These are phyloP conservation scores for Plectosphaerella cucumerina DNA, from an alignment of 2,329 filamentous ascomycete species.

Conservation along the genomic window DNA sequence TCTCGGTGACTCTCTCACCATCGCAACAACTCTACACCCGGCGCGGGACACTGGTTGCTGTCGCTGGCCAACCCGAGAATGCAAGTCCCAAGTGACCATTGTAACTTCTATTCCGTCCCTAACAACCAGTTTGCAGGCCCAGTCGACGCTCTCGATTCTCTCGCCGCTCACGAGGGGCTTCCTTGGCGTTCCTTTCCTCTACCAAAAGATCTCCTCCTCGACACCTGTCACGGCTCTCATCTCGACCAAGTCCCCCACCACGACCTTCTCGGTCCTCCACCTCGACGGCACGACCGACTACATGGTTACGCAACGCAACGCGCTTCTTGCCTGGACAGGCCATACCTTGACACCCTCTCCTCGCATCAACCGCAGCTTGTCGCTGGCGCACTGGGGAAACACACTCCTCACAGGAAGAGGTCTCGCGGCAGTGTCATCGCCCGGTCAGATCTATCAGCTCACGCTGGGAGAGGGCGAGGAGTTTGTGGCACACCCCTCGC, in stretches of 20 bases:
- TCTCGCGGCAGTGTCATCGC: slow-evolving; percentile 76
- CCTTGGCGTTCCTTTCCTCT: slow-evolving; percentile 89
- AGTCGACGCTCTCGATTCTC: slow-evolving; percentile 84
- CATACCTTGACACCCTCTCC: slow-evolving; percentile 76
- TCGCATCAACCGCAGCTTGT: slow-evolving; percentile 68
- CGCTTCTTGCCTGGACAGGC: slow-evolving; percentile 94
- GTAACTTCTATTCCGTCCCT: slow-evolving; percentile 3
- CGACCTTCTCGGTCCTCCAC: slow-evolving; percentile 82
- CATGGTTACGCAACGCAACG: slow-evolving; percentile 84
- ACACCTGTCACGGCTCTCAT: slow-evolving; percentile 85
- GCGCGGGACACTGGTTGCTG: slow-evolving; percentile 82
- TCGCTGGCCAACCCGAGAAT: slow-evolving; percentile 88
- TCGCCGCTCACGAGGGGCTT: slow-evolving; percentile 76
- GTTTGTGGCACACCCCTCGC: slow-evolving; percentile 85
- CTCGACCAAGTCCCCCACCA: slow-evolving; percentile 79
- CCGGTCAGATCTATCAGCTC: slow-evolving; percentile 86
- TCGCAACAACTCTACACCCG: slow-evolving; percentile 92
- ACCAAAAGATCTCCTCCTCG: slow-evolving; percentile 85
- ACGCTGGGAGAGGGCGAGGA: slow-evolving; percentile 78
- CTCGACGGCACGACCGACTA: slow-evolving; percentile 94
- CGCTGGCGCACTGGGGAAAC: slow-evolving; percentile 86
- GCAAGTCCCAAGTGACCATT: slow-evolving; percentile 40
- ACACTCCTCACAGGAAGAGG: slow-evolving; percentile 85
- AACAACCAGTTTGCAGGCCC: slow-evolving; percentile 48
- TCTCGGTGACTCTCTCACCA: slow-evolving; percentile 88